phyloP scores from a whole-genome alignment of 306 rosid species.

The Betula pendula region DNA sequence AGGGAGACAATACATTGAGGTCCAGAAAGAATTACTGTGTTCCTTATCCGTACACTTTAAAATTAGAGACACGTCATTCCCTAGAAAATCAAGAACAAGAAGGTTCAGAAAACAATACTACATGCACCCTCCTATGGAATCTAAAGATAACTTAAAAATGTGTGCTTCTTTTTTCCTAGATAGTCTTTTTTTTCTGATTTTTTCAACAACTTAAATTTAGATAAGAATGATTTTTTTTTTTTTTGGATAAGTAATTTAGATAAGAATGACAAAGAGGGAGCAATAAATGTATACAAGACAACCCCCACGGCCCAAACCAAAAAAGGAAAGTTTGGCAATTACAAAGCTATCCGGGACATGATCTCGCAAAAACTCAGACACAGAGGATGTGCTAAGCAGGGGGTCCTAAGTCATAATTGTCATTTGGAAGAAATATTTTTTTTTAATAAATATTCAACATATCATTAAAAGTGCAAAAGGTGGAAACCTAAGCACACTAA shows the following conservation, averaged over 20 bases:
- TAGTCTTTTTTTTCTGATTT: no score
- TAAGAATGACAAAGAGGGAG: neutral
- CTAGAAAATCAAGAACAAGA: neutral
- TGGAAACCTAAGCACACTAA: no score
- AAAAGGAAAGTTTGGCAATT: neutral
- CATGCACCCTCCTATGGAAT: neutral
- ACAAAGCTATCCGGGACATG: neutral
- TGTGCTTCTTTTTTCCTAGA: neutral
- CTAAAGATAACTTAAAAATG: neutral
- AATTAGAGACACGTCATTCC: neutral
- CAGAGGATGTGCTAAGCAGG: neutral
- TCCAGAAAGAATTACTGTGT: neutral
- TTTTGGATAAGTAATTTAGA: no score
- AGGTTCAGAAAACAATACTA: neutral
- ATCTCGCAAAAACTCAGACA: neutral
- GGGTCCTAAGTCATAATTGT: neutral
- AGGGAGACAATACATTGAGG: neutral
- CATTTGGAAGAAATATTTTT: neutral
- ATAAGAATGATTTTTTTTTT: neutral
- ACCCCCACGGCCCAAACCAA: neutral
- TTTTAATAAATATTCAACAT: no score
- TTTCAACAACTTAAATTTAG: neutral
- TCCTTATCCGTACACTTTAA: neutral
- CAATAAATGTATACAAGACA: neutral
- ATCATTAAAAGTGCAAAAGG: no score